Conservation (phyloP, 768 basidiomycete species). For the Chalciporus pseudorubinellus region DNA sequence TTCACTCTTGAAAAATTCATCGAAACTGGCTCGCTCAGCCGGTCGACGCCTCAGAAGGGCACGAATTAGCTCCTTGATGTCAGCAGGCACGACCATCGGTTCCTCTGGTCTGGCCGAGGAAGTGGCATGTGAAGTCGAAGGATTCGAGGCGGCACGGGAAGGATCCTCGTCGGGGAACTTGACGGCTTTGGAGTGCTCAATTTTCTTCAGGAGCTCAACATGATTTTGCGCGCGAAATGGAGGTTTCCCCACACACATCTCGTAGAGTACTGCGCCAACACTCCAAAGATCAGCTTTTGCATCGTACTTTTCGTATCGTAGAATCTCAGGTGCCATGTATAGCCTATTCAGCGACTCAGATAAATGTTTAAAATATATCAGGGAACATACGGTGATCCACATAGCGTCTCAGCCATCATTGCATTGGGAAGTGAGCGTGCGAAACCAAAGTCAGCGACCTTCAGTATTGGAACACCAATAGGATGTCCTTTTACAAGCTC, state of each 20-base stretch:
- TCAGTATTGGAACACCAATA: conserved; percentile 88
- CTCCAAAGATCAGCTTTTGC: conserved; percentile 98
- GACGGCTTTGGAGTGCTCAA: conserved; percentile 87
- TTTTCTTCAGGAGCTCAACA: conserved; percentile 90
- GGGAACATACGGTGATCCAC: conserved; percentile 85
- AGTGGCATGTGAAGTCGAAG: conserved; percentile 13
- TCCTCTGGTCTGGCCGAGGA: conserved; percentile 40
- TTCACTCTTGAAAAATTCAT: conserved; percentile 85
- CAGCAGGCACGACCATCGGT: conserved; percentile 61
- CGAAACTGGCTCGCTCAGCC: conserved; percentile 80
- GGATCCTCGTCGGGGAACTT: conserved; percentile 93
- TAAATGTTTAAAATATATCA: not conserved
- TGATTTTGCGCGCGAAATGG: conserved; percentile 97
- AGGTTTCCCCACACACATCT: conserved; percentile 90
- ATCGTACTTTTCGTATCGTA: conserved; percentile 96
- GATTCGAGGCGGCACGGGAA: conserved; percentile 38
- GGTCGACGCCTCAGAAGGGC: conserved; percentile 82
- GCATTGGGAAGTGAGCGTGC: conserved; percentile 88
- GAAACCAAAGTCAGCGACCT: conserved; percentile 98
- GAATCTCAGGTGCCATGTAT: conserved; percentile 99
- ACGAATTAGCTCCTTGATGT: conserved; percentile 87
- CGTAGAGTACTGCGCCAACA: conserved; percentile 93
- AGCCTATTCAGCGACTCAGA: conserved; percentile 45
- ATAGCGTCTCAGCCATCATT: conserved; percentile 96
- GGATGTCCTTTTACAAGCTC: conserved; percentile 89